These are phyloP conservation scores for Heliamphora exappendiculata DNA, from an alignment of 148 eudicot genomes.

Conservation along the genomic window DNA sequence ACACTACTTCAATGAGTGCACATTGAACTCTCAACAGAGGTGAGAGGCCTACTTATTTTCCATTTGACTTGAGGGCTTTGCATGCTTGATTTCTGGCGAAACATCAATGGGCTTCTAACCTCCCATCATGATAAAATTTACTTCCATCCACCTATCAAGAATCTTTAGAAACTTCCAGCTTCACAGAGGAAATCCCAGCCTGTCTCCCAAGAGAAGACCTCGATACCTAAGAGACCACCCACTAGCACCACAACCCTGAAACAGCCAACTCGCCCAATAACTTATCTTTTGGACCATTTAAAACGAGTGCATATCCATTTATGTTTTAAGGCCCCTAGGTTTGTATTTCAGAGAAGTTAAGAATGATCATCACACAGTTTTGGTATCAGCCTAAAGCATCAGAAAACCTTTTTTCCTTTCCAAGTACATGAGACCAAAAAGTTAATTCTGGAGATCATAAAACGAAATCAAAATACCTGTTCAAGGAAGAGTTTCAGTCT, in stretches of 20 bases:
- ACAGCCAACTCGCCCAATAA: neutral
- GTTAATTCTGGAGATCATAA: neutral
- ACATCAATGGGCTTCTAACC: neutral
- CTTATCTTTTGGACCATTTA: neutral
- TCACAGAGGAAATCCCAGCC: neutral
- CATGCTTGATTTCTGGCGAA: neutral
- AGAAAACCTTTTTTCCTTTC: slow-evolving; percentile 1
- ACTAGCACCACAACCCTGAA: neutral
- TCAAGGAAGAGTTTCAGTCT: slow-evolving; percentile 80
- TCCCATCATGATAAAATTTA: neutral
- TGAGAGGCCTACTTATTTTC: no score
- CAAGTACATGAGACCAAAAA: neutral
- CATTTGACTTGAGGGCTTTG: neutral
- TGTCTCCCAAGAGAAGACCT: neutral
- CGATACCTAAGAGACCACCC: neutral
- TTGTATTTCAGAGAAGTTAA: neutral
- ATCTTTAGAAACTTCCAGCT: neutral
- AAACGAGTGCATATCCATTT: neutral
- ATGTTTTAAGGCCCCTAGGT: neutral
- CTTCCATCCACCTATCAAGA: neutral
- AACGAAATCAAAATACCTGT: slow-evolving; percentile 42
- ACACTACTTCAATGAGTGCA: neutral
- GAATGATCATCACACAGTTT: neutral
- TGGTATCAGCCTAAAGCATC: neutral
- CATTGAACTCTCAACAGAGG: neutral